Evolutionary conservation across 192 early-diverging fungal genomes (phyloP).

Genomic region (Coemansia sp.): DNA sequence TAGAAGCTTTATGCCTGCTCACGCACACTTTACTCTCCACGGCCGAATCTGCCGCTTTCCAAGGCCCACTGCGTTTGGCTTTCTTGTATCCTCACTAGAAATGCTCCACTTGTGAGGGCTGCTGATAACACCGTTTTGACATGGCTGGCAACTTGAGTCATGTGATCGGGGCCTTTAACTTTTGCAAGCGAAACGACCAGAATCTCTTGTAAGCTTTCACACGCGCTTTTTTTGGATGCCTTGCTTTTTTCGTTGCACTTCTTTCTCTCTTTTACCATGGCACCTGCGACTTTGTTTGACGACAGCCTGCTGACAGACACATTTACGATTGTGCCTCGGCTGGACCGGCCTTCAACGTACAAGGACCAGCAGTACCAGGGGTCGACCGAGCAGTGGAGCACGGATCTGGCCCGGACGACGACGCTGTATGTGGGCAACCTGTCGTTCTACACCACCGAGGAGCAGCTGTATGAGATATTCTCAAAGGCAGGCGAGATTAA

Average conservation of each 20-base stretch:
- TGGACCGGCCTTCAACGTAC: constrained; percentile 82
- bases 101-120: too few relatives aligned
- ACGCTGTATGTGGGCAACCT: constrained; percentile 97
- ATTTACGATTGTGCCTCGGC: constrained; percentile 61
- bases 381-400: constrained; percentile 27
- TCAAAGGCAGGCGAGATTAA: constrained; percentile 96
- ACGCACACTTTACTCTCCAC: too few relatives aligned
- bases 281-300: constrained; percentile 15
- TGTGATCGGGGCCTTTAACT: background rate
- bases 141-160: too few relatives aligned
- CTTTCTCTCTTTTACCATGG: constrained; percentile 4
- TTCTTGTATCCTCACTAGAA: too few relatives aligned
- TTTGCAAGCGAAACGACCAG: too few relatives aligned
- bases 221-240: background rate
- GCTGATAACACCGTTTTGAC: too few relatives aligned
- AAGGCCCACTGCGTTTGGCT: too few relatives aligned
- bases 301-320: constrained; percentile 22
- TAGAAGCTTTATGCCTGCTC: too few relatives aligned
- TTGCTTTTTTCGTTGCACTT: constrained; percentile 5
- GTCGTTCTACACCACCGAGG: constrained; percentile 97
- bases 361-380: constrained; percentile 75
- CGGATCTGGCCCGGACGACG: constrained; percentile 53
- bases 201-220: too few relatives aligned
- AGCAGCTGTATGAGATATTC: constrained; percentile 96
- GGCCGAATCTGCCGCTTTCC: too few relatives aligned